These are phyloP conservation scores for Eucalyptus pauciflora DNA, from an alignment of 345 rosid genomes.

Conservation along the genomic window DNA sequence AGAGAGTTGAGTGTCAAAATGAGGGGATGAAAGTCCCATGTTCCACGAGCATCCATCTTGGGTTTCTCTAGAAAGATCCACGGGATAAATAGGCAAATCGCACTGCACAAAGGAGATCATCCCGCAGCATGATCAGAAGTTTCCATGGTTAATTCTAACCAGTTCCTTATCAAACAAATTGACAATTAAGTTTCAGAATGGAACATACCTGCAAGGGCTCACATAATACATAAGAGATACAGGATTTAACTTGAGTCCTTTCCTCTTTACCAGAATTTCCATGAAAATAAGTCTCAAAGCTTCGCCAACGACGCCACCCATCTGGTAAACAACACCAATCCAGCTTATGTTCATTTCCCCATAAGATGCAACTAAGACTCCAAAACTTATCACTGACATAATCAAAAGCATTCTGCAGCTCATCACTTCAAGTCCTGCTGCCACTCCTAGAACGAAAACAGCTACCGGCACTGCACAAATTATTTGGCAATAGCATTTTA, in stretches of 20 bases:
- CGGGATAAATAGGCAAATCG: constrained; percentile 77
- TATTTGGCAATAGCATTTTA: constrained; percentile 8
- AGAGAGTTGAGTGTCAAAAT: constrained; percentile 70
- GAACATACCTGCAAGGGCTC: constrained; percentile 91
- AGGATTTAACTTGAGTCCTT: constrained; percentile 89
- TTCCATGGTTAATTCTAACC: not conserved
- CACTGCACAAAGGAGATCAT: constrained; percentile 36
- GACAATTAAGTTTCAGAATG: not conserved
- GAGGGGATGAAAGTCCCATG: constrained; percentile 60
- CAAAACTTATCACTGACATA: constrained; percentile 91
- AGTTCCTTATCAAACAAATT: not conserved
- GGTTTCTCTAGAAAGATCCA: constrained; percentile 95
- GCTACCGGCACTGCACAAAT: constrained; percentile 92
- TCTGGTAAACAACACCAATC: constrained; percentile 97
- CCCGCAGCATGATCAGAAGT: not conserved
- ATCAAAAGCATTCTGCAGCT: constrained; percentile 91
- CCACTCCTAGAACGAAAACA: constrained; percentile 90
- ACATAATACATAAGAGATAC: constrained; percentile 89
- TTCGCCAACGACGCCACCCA: constrained; percentile 99
- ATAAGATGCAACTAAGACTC: constrained; percentile 93
- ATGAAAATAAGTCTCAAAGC: constrained; percentile 84
- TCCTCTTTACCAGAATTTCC: constrained; percentile 92
- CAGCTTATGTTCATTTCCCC: constrained; percentile 88
- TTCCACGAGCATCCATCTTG: constrained; percentile 70
- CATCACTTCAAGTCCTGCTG: constrained; percentile 91